Evolutionary conservation across 495 filamentous ascomycete genomes (phyloP).

Genomic region (Hypomontagnella submonticulosa): DNA sequence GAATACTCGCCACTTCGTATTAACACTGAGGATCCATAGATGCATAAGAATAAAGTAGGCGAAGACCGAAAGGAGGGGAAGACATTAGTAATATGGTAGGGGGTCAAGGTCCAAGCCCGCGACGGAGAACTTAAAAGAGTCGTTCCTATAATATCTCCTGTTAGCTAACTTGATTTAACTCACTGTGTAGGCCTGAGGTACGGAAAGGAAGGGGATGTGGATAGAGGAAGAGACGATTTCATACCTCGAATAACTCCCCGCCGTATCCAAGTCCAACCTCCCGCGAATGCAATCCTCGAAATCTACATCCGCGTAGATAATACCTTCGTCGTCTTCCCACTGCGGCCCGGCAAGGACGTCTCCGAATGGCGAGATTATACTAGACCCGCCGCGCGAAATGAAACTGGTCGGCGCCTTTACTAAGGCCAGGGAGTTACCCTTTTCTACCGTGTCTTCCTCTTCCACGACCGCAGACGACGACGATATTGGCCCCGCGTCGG

Average conservation of each 20-base stretch:
- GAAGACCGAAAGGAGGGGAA: background rate
- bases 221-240: slow-evolving; percentile 4
- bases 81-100: slow-evolving; percentile 64
- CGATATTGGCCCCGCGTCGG: slow-evolving; percentile 3
- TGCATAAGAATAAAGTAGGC: too few species aligned
- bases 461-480: slow-evolving; percentile 16
- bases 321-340: slow-evolving; percentile 76
- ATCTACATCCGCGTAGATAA: slow-evolving; percentile 61
- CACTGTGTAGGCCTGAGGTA: background rate
- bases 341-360: slow-evolving; percentile 81
- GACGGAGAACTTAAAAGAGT: slow-evolving; percentile 82
- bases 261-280: slow-evolving; percentile 73
- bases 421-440: slow-evolving; percentile 11
- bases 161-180: background rate
- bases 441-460: slow-evolving; percentile 13
- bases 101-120: slow-evolving; percentile 78
- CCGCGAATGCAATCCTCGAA: slow-evolving; percentile 64
- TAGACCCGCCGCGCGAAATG: slow-evolving; percentile 79
- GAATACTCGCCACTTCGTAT: slow-evolving; percentile 14
- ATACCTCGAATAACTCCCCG: slow-evolving; percentile 77
- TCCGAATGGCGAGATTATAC: slow-evolving; percentile 82
- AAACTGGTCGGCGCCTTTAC: slow-evolving; percentile 49
- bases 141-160: slow-evolving; percentile 62
- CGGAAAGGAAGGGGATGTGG: background rate
- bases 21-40: slow-evolving; percentile 8